Percentiles rank a stretch among this genome's conserved stretches.
phyloP scores from a whole-genome alignment of 768 basidiomycete species.

The Clathrus columnatus region DNA sequence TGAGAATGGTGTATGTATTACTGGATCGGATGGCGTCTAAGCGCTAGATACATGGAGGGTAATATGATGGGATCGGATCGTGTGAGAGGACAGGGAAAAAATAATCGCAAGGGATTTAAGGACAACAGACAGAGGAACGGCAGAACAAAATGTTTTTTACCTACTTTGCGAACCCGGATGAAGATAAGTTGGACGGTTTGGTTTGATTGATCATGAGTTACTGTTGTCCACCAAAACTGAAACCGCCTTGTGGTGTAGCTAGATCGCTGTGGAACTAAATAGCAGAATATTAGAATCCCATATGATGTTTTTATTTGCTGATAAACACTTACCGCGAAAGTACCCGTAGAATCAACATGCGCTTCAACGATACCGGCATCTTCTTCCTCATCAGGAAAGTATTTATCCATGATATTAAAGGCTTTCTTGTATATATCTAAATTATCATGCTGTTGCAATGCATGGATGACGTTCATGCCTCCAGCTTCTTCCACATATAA shows the following conservation, averaged over 20 bases:
- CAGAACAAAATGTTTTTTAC: too few relatives aligned
- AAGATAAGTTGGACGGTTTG: too few relatives aligned
- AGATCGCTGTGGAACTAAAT: constrained; percentile 76
- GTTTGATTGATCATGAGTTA: too few relatives aligned
- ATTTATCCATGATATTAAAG: constrained; percentile 96
- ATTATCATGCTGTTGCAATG: constrained; percentile 98
- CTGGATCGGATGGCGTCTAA: not conserved
- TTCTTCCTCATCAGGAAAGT: constrained; percentile 97
- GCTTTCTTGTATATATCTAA: constrained; percentile 99
- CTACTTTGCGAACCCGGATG: too few relatives aligned
- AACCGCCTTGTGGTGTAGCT: constrained; percentile 88
- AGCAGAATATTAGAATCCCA: not conserved
- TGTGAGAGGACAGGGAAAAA: not conserved
- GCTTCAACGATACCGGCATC: constrained; percentile 76
- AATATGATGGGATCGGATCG: not conserved
- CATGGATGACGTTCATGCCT: constrained; percentile 98
- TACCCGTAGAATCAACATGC: constrained; percentile 61
- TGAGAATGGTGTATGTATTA: not conserved
- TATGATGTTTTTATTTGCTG: not conserved
- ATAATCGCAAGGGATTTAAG: not conserved
- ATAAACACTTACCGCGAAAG: constrained; percentile 53
- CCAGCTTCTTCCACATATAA: constrained; percentile 95
- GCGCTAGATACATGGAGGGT: not conserved
- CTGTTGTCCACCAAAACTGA: constrained; percentile 62
- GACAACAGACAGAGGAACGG: too few relatives aligned